These are phyloP conservation scores for Fusarium albidum DNA, from an alignment of 2,329 filamentous ascomycete genomes.

Conservation along the genomic window DNA sequence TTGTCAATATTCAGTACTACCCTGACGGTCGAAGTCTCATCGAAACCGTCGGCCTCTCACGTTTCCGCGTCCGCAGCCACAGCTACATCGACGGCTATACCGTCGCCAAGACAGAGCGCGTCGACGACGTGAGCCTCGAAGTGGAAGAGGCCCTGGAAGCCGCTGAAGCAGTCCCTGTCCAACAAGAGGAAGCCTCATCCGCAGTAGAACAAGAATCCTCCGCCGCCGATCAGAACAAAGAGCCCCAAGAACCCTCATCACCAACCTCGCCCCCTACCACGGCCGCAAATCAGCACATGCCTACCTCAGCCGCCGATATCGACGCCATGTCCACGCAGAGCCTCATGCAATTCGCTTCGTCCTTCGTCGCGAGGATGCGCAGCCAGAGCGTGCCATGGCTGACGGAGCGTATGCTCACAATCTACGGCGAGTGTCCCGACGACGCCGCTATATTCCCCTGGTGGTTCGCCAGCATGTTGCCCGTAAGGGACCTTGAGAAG, in stretches of 20 bases:
- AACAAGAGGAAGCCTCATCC: background rate
- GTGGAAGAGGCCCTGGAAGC: conserved; percentile 83
- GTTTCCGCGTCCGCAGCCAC: conserved; percentile 76
- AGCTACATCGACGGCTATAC: conserved; percentile 78
- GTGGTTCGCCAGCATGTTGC: conserved; percentile 88
- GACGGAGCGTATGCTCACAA: conserved; percentile 72
- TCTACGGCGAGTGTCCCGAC: conserved; percentile 79
- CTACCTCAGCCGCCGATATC: conserved; percentile 23
- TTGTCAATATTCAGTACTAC: conserved; percentile 77
- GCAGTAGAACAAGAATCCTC: background rate
- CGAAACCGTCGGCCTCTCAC: conserved; percentile 77
- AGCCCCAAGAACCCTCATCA: conserved; percentile 1
- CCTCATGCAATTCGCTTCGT: conserved; percentile 69
- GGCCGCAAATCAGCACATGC: conserved; percentile 1
- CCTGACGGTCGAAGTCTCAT: conserved; percentile 84
- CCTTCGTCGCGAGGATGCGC: conserved; percentile 76
- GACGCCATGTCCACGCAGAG: conserved; percentile 71
- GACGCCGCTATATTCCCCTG: conserved; percentile 84
- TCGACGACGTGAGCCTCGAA: conserved; percentile 82
- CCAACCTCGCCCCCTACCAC: background rate
- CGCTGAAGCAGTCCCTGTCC: conserved; percentile 56
- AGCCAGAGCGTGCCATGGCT: conserved; percentile 77
- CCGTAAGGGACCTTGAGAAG: conserved; percentile 80
- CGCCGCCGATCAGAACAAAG: conserved; percentile 6
- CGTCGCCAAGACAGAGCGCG: conserved; percentile 76